phyloP scores from a whole-genome alignment of 1,284 basidiomycete species.

The Rhodotorula sp. region DNA sequence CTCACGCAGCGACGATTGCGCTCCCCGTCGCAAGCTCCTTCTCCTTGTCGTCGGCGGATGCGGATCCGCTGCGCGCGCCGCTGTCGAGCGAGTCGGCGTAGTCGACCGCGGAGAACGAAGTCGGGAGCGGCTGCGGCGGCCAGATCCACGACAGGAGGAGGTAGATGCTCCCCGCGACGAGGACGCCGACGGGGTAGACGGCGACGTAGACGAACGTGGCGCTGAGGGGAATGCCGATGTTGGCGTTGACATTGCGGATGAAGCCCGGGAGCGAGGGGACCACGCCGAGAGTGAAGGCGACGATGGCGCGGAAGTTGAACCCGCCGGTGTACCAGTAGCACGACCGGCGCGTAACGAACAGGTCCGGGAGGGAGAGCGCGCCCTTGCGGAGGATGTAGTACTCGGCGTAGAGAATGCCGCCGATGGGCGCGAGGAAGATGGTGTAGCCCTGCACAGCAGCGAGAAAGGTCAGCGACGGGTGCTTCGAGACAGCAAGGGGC shows the following conservation, averaged over 20 bases:
- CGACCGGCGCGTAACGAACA: constrained; percentile 5
- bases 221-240: constrained; percentile 3
- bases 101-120: neutral
- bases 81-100: constrained; percentile 6
- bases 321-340: constrained; percentile 18
- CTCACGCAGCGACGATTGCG: neutral
- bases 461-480: neutral
- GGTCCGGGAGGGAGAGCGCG: constrained; percentile 11
- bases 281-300: constrained; percentile 13
- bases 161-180: neutral
- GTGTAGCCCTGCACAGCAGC: neutral
- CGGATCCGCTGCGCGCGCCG: neutral
- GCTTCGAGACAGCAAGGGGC: neutral
- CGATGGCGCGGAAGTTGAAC: constrained; percentile 64
- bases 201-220: constrained; percentile 14
- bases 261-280: constrained; percentile 18
- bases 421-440: neutral
- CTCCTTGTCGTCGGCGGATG: constrained; percentile 21
- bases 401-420: constrained; percentile 36
- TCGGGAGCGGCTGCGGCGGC: constrained; percentile 14
- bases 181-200: constrained; percentile 14
- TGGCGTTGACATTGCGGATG: constrained; percentile 13
- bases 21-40: neutral
- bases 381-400: constrained; percentile 18
- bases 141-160: neutral